Evolutionary conservation across 1,284 basidiomycete genomes (phyloP), one percentile per base, ranked within the genome.

Genomic region (Sporisorium iseilematis-ciliati): DNA sequence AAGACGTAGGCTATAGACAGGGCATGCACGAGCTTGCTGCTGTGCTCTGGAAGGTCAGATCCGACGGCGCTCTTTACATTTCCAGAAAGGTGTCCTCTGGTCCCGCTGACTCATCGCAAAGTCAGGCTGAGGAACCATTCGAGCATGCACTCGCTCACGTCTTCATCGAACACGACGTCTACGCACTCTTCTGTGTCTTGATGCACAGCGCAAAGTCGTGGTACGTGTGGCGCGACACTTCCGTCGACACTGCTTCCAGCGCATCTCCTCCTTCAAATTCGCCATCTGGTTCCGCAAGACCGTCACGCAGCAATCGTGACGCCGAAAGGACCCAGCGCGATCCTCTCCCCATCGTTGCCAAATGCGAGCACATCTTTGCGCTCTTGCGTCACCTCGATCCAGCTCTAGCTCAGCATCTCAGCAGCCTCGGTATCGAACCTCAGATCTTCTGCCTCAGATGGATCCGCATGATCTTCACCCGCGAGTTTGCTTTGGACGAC

Each of bases 21-120:
- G 84, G 84, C 4, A 84, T 85, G 83, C 84, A 85, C 54, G 84
- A 85, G 63, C 61, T 85, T n/a, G 75, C 81, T 7, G 79, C 67
- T 16, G 65, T 72, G 5, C 63, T 83, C 11, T 81, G 81, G 78
- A 67, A 76, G 16, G 67, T 80, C 0, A 51, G 82, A 21, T 59
- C 58, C 29, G 62, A 75, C 7, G 64, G 64, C 21, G 59, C 59
- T 20, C 31, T 71, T 14, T 55, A 65, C 26, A 33, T 26, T 8
- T 25, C 38, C 12, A 50, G 49, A n/a, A 41, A 35, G 5, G 18
- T 42, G 1, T n/a, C 55, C 6, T 1, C 23, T 2, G 29, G 20
- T 14, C 49, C 53, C 11, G 1, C n/a, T 2, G 18, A 41, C 3
- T 56, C 52, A 18, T n/a, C 57, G 8, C 56, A 57, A 16, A 20